Percentiles rank a stretch among this genome's conserved stretches.
These are phyloP conservation scores for Aspergillus ochraceoroseus DNA, from an alignment of 2,329 filamentous ascomycete species.

Conservation along the genomic window DNA sequence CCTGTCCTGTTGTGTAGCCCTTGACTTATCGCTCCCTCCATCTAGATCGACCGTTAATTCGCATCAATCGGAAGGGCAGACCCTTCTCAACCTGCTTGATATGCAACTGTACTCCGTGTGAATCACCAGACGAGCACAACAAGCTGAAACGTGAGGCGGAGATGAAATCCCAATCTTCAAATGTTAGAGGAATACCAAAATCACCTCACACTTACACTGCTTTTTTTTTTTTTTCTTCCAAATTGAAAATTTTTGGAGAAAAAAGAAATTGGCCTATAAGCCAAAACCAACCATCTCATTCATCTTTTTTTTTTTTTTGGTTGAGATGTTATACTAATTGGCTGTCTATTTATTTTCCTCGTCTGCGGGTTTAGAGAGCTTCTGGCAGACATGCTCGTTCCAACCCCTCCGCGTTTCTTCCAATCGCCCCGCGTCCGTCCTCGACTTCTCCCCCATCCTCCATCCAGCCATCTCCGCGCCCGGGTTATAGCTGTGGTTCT, in stretches of 20 bases:
- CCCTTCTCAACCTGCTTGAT: slow-evolving; percentile 94
- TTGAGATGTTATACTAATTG: slow-evolving; percentile 19
- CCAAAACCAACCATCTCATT: slow-evolving; percentile 2
- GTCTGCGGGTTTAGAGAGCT: slow-evolving; percentile 14
- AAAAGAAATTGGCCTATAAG: slow-evolving; percentile 3
- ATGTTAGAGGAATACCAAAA: slow-evolving; percentile 12
- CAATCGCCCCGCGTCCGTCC: slow-evolving; percentile 20
- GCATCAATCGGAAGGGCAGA: slow-evolving; percentile 95
- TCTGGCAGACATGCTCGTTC: slow-evolving; percentile 17
- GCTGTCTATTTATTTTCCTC: slow-evolving; percentile 7
- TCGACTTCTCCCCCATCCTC: slow-evolving; percentile 11
- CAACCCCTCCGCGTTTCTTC: slow-evolving; percentile 14
- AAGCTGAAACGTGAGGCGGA: slow-evolving; percentile 49
- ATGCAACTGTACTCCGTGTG: slow-evolving; percentile 78
- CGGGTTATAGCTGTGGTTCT: slow-evolving; percentile 2
- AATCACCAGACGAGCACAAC: slow-evolving; percentile 82
- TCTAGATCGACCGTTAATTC: slow-evolving; percentile 78
- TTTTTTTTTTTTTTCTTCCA: too few relatives aligned
- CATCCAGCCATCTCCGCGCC: slow-evolving; percentile 3
- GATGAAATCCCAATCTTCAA: slow-evolving; percentile 14
- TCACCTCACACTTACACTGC: too few relatives aligned
- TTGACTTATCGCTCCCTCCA: too few relatives aligned
- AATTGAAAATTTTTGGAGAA: neutral
- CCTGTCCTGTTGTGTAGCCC: too few relatives aligned
- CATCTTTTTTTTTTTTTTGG: neutral